Percentiles rank a stretch among this genome's conserved stretches.
phyloP scores from a whole-genome alignment of 164 flowering plant species.

The Vitis labrusca region DNA sequence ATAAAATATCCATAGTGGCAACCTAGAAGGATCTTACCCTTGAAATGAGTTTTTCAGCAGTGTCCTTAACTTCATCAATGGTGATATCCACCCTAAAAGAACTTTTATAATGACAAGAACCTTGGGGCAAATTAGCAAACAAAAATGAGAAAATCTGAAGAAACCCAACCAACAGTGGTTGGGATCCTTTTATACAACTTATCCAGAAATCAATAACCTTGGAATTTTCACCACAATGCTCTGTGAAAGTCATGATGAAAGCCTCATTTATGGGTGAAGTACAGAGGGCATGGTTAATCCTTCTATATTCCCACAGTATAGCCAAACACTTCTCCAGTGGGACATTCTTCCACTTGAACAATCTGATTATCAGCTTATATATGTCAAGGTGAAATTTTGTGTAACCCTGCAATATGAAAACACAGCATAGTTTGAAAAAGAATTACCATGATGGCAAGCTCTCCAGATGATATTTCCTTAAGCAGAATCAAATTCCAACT shows the following conservation, averaged over 20 bases:
- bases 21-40: slow-evolving; percentile 46
- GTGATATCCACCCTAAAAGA: slow-evolving; percentile 26
- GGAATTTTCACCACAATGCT: slow-evolving; percentile 44
- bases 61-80: slow-evolving; percentile 37
- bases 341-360: slow-evolving; percentile 49
- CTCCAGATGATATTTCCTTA: not conserved
- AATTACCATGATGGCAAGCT: not conserved
- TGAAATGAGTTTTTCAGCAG: slow-evolving; percentile 54
- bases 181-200: slow-evolving; percentile 47
- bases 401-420: slow-evolving; percentile 49
- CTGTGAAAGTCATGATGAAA: slow-evolving; percentile 45
- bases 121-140: slow-evolving; percentile 19
- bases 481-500: not conserved
- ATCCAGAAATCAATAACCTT: slow-evolving; percentile 59
- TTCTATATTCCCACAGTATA: slow-evolving; percentile 67
- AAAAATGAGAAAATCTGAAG: slow-evolving; percentile 47
- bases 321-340: slow-evolving; percentile 45
- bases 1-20: not conserved
- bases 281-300: slow-evolving; percentile 84
- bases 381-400: slow-evolving; percentile 43
- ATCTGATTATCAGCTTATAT: slow-evolving; percentile 49
- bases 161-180: slow-evolving; percentile 49
- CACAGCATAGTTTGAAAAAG: not conserved
- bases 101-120: slow-evolving; percentile 19
- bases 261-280: slow-evolving; percentile 57